Percentiles rank a stretch among this genome's conserved stretches.
These are phyloP conservation scores for Adansonia rubrostipa DNA, from an alignment of 441 rosid species.

Conservation along the genomic window DNA sequence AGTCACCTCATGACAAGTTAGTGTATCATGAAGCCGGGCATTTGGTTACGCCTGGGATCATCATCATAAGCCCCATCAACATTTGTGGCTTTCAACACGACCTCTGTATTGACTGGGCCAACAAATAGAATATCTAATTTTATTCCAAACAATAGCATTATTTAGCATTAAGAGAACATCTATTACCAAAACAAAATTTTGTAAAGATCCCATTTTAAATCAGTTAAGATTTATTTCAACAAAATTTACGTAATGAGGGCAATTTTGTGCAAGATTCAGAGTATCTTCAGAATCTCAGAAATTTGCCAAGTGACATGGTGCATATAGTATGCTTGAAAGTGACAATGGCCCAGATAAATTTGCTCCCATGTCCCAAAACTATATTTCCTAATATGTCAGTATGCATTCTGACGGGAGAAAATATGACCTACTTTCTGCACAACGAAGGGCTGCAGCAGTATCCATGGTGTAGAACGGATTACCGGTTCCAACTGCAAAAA, in stretches of 20 bases:
- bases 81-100: slow-evolving; percentile 87
- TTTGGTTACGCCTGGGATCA: slow-evolving; percentile 80
- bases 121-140: slow-evolving; percentile 18
- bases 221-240: not conserved
- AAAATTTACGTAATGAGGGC: not conserved
- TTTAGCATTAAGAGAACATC: slow-evolving; percentile 1
- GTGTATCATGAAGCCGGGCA: slow-evolving; percentile 72
- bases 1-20: slow-evolving; percentile 82
- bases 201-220: not conserved
- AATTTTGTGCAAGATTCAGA: not conserved
- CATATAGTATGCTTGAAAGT: not conserved
- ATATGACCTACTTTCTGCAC: slow-evolving; percentile 84
- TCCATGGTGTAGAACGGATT: slow-evolving; percentile 97
- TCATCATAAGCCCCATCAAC: slow-evolving; percentile 90
- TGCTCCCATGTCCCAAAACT: not conserved
- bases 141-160: slow-evolving; percentile 1
- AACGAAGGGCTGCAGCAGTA: slow-evolving; percentile 94
- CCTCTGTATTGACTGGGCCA: slow-evolving; percentile 83
- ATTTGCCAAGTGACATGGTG: not conserved
- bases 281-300: slow-evolving; percentile 12
- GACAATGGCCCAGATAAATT: not conserved
- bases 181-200: not conserved
- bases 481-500: slow-evolving; percentile 96
- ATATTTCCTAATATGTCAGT: not conserved
- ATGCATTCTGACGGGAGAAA: slow-evolving; percentile 7